phyloP scores from a whole-genome alignment of 345 rosid genomes.

The Cardamine occulta region DNA sequence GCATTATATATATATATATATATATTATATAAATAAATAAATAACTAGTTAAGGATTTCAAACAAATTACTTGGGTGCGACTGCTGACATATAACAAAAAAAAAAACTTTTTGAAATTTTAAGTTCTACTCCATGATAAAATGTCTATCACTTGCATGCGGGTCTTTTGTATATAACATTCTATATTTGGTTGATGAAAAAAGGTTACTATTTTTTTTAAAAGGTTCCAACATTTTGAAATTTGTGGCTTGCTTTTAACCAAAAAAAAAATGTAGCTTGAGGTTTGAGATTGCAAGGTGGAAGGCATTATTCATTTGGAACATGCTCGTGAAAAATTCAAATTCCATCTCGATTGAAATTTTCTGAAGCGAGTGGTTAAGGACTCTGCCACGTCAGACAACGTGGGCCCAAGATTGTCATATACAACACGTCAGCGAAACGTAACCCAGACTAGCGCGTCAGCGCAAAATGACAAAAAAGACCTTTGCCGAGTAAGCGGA shows the following conservation, averaged over 20 bases:
- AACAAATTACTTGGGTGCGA: neutral
- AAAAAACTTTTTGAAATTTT: neutral
- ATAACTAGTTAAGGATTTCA: neutral
- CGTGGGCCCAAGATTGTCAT: conserved; percentile 2
- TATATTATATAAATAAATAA: neutral
- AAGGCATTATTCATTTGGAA: conserved; percentile 30
- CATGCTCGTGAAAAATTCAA: conserved; percentile 25
- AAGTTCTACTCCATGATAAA: neutral
- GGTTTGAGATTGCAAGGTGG: conserved; percentile 16
- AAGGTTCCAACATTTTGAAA: neutral
- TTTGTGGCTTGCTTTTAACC: conserved; percentile 13
- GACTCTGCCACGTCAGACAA: neutral
- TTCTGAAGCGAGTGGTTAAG: conserved; percentile 15
- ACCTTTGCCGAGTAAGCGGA: conserved; percentile 26
- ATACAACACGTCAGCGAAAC: conserved; percentile 24
- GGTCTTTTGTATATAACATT: neutral
- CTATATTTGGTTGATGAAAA: neutral
- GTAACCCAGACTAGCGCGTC: conserved; percentile 3
- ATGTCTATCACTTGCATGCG: neutral
- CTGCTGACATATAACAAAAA: neutral
- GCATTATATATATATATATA: neutral
- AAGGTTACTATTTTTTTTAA: neutral
- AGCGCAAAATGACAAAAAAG: conserved; percentile 8
- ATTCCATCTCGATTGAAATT: conserved; percentile 1
- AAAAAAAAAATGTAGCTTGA: neutral